Evolutionary conservation across 192 early-diverging fungal species (phyloP).

Genomic region (Ambispora gerdemannii): DNA sequence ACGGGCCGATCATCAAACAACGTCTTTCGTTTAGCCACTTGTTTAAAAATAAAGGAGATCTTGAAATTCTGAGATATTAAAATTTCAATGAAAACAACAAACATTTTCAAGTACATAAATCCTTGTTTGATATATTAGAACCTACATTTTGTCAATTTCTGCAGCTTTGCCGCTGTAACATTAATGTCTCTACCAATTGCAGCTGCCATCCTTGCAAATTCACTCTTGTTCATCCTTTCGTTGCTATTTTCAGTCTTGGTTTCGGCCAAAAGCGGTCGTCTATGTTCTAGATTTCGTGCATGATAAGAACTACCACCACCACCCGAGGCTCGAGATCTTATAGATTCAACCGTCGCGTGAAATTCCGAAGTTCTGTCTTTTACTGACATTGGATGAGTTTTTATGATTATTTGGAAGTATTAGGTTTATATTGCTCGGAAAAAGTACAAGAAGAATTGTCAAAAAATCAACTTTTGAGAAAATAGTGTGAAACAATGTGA

Average conservation of each 20-base stretch:
- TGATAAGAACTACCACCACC: slow-evolving; percentile 32
- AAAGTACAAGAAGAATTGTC: too few species aligned
- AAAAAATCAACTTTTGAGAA: too few species aligned
- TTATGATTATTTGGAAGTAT: too few species aligned
- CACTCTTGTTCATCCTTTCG: slow-evolving; percentile 51
- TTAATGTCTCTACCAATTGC: slow-evolving; percentile 88
- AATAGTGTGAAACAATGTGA: too few species aligned
- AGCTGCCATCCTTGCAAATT: slow-evolving; percentile 81
- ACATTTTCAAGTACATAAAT: not conserved
- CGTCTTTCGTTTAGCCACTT: slow-evolving; percentile 91
- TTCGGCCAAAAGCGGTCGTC: slow-evolving; percentile 37
- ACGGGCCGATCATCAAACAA: slow-evolving; percentile 95
- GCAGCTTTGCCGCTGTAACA: slow-evolving; percentile 74
- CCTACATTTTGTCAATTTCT: slow-evolving; percentile 75
- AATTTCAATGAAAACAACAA: not conserved
- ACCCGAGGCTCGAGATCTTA: slow-evolving; percentile 48
- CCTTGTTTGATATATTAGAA: too few species aligned
- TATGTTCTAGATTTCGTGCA: slow-evolving; percentile 35
- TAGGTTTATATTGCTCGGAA: too few species aligned
- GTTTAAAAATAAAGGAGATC: slow-evolving; percentile 5
- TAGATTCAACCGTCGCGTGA: slow-evolving; percentile 71
- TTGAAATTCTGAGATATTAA: not conserved
- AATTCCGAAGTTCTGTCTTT: slow-evolving; percentile 88
- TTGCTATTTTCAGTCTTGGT: slow-evolving; percentile 26
- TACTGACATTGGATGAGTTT: slow-evolving; percentile 46